Evolutionary conservation across 352 stramenopile species (phyloP), one percentile per base, ranked within the genome.

Genomic region (Aphanomyces cochlioides): DNA sequence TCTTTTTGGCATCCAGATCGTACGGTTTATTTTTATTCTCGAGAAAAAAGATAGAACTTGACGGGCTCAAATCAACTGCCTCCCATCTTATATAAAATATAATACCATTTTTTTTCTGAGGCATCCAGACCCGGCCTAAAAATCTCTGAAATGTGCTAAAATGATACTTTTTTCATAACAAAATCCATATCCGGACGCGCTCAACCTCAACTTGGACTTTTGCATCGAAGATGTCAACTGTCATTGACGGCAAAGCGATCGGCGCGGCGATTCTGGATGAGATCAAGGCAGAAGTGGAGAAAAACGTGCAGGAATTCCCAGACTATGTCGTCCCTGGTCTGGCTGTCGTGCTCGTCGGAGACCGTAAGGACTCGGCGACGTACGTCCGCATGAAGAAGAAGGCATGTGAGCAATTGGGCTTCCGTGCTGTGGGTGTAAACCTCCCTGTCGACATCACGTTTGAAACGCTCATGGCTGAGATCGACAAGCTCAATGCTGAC

Each of bases 361-460:
- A 85, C 41, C 83, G 96, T 47, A 93, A 88, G 57, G 96, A 98
- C 78, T 98, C 92, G 19, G 91, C 90, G 66, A 98, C 96, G 45
- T 99, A 99, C 74, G 93, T 99, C 40, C 90, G 95, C 4, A 98
- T 98, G 85, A 99, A 99, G 79, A 98, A 99, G 78, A 98, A 98
- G 75, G 97, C 97, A 15, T 98, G 93, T 77, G 90, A 77, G 21
- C 93, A 98, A 68, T 87, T 97, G 28, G 96, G 96, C 47, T 97
- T 99, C 77, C 69, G 71, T 0, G 88, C 88, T 10, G 89, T 97
- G 71, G 80, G 95, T 54, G 71, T 89, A 48, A 81, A 90, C 67
- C 50, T 93, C 48, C 47, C 79, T 41, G 79, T 76, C 50, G 79
- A 76, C 56, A 65, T 78, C 56, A 64, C 78, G 40, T 77, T 78